Evolutionary conservation across 140 eudicot species (phyloP).

Genomic region (Flaveria floridana): DNA sequence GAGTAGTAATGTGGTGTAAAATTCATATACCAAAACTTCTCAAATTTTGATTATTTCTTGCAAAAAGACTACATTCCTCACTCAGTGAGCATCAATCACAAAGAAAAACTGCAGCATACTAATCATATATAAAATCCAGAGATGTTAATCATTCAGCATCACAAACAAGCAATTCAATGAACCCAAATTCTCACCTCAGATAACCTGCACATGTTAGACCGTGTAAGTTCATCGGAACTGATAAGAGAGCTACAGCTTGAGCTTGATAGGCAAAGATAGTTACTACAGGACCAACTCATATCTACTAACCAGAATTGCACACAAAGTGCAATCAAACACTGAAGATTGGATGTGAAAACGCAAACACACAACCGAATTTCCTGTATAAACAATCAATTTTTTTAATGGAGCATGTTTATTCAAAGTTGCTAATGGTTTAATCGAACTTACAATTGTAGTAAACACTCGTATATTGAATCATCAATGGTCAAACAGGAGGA

Average conservation of each 20-base stretch:
- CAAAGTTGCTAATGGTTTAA: no score
- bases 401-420: no score
- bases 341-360: no score
- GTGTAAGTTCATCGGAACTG: slow-evolving; percentile 23
- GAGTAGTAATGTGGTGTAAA: neutral
- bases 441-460: no score
- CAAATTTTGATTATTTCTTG: neutral
- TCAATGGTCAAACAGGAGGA: no score
- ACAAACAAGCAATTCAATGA: neutral
- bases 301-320: slow-evolving; percentile 19
- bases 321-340: no score
- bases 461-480: no score
- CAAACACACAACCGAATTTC: no score
- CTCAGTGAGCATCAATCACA: neutral
- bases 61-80: neutral
- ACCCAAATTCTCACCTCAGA: slow-evolving; percentile 37
- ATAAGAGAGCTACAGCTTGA: slow-evolving; percentile 31
- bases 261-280: slow-evolving; percentile 35
- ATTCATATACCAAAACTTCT: neutral
- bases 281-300: slow-evolving; percentile 57
- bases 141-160: neutral
- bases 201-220: slow-evolving; percentile 28
- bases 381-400: no score
- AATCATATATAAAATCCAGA: neutral
- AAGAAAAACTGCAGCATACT: neutral